Evolutionary conservation across 805 yeast genomes (phyloP).

Genomic region (Brettanomyces anomalus): DNA sequence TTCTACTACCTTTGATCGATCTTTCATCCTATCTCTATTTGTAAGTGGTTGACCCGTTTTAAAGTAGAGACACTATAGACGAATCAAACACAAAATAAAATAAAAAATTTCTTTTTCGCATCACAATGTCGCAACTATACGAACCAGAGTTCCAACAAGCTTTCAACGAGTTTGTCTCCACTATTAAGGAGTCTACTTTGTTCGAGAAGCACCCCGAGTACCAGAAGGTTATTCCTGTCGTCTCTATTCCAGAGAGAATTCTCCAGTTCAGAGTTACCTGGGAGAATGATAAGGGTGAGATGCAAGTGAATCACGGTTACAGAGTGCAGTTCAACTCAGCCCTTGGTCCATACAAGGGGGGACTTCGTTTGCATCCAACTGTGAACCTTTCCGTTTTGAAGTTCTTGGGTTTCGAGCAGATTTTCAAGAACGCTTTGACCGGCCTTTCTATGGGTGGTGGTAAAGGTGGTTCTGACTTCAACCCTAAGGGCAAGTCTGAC

Average conservation of each 20-base stretch:
- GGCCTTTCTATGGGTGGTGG: constrained; percentile 99
- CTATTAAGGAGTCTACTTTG: constrained; percentile 85
- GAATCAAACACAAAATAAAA: too few relatives aligned
- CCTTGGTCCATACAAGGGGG: constrained; percentile 98
- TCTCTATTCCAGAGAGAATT: constrained; percentile 91
- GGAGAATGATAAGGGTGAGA: constrained; percentile 91
- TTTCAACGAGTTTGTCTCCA: constrained; percentile 81
- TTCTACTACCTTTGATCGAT: too few relatives aligned
- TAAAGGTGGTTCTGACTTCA: constrained; percentile 98
- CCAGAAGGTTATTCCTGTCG: constrained; percentile 78
- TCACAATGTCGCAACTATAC: constrained; percentile 64
- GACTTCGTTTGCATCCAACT: constrained; percentile 94
- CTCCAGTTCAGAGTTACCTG: constrained; percentile 96
- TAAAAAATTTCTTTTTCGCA: too few relatives aligned
- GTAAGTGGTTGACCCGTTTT: too few relatives aligned
- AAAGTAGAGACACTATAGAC: too few relatives aligned
- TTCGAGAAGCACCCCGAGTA: constrained; percentile 86
- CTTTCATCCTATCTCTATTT: too few relatives aligned
- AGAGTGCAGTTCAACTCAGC: constrained; percentile 98
- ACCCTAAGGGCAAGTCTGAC: constrained; percentile 92
- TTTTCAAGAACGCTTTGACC: constrained; percentile 95
- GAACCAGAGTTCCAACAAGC: constrained; percentile 99
- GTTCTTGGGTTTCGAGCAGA: constrained; percentile 96
- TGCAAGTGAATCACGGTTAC: constrained; percentile 94
- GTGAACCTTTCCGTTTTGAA: constrained; percentile 92